Percentiles rank a stretch among this genome's conserved stretches.
These are phyloP conservation scores for Zychaea mexicana DNA, from an alignment of 371 early-diverging fungal species.

Conservation along the genomic window DNA sequence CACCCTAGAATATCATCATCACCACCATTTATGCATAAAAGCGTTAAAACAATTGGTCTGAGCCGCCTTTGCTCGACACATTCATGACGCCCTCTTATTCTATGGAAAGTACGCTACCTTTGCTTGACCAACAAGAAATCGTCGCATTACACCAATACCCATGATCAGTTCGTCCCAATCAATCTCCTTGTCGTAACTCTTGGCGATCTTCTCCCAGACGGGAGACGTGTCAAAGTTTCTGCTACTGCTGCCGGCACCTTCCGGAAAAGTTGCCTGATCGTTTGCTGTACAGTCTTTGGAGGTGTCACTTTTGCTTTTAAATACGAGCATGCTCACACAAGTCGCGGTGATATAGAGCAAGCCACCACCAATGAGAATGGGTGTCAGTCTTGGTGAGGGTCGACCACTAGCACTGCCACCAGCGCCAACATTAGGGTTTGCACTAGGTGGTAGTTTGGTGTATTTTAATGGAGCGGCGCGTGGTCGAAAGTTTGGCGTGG, in stretches of 20 bases:
- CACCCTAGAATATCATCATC: conserved; percentile 38
- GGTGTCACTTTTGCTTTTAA: conserved; percentile 43
- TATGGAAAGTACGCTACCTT: conserved; percentile 34
- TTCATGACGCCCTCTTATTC: too few species aligned
- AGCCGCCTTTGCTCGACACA: too few species aligned
- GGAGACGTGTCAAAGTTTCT: conserved; percentile 43
- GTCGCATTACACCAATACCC: conserved; percentile 60
- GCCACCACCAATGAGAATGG: conserved; percentile 46
- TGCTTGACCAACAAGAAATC: conserved; percentile 55
- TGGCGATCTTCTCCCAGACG: conserved; percentile 55
- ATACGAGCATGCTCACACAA: conserved; percentile 51
- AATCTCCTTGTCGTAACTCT: conserved; percentile 63
- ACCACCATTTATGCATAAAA: neutral
- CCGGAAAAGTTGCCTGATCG: conserved; percentile 4
- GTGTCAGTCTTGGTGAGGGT: conserved; percentile 30
- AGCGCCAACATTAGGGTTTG: neutral
- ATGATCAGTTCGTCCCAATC: conserved; percentile 70
- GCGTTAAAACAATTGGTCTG: neutral
- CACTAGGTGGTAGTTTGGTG: neutral
- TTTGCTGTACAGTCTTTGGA: neutral
- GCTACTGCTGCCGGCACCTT: conserved; percentile 22
- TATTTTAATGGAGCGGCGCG: conserved; percentile 8
- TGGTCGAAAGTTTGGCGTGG: conserved; percentile 6
- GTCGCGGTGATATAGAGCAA: conserved; percentile 47
- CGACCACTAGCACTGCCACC: neutral